Base-by-base conservation (phyloP, 441 rosid genomes). In the Breynia disticha region DNA sequence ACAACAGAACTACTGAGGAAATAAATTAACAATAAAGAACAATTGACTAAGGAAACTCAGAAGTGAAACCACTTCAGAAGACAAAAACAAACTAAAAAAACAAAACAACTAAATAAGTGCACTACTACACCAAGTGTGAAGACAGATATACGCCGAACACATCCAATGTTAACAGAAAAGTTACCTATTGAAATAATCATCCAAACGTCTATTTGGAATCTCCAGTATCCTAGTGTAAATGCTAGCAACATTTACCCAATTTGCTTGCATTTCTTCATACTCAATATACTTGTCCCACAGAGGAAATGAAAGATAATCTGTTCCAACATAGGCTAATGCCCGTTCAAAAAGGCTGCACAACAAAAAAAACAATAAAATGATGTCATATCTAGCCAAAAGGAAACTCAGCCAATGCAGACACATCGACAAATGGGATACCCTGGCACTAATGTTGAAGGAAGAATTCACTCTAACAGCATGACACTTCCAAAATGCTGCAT, bases 261-360 rank as follows among this genome's bases (percentile, higher is more conserved):
- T 84, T 64, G 81, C 86, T 69, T 84, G 97, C 83, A 76, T 73
- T 67, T 87, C 90, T 61, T 89, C 99, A 45, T 84, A 86, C 73
- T 89, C 99, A 24, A 93, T 81, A 69, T 89, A 93, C 57, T 84
- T 88, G 64, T 89, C 99, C 99, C 99, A 93, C 17, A 93, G 75
- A 11, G 93, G 75, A 64, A 54, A 77, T 47, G 86, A 84, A 58
- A 86, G 64, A 75, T 89, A 93, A 75, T 93, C 97, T 64, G 96
- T 72, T 68, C 96, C 99, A 67, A 81, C 93, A 54, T 89, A 93
- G 20, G 82, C 83, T 68, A 93, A 70, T 50, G 84, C 99, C 41
- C 96, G 81, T 63, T 93, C 99, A 70, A 93, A 89, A 65, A 93
- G 87, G 70, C 99, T 93, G 90, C 59, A n/a, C 61, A 75, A 24